These are phyloP conservation scores for Aspergillus caelatus DNA, from an alignment of 2,329 filamentous ascomycete genomes.

Conservation along the genomic window DNA sequence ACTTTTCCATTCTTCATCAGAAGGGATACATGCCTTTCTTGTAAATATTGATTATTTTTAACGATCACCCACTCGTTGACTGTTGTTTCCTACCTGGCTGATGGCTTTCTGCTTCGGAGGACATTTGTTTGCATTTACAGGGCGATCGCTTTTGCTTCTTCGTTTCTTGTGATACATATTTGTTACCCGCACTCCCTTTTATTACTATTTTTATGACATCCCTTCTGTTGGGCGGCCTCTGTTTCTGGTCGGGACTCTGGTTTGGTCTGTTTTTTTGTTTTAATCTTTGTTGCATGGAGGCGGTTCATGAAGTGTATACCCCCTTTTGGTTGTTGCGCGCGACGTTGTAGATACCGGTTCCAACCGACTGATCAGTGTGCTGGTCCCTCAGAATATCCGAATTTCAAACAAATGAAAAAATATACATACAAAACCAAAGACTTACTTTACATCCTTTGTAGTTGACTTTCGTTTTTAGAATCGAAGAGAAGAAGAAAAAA, in stretches of 20 bases:
- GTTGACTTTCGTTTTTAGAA: no score
- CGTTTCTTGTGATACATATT: slow-evolving; percentile 22
- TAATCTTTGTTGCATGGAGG: slow-evolving; percentile 30
- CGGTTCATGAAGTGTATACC: slow-evolving; percentile 36
- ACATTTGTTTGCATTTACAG: slow-evolving; percentile 32
- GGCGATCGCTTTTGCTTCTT: slow-evolving; percentile 23
- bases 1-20: slow-evolving; percentile 13
- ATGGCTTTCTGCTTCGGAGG: slow-evolving; percentile 17
- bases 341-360: slow-evolving; percentile 9
- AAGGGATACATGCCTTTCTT: slow-evolving; percentile 25
- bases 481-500: no score
- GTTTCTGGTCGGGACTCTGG: slow-evolving; percentile 18
- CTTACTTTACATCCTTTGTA: no score
- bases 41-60: slow-evolving; percentile 30
- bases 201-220: slow-evolving; percentile 14
- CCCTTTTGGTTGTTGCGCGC: slow-evolving; percentile 31
- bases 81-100: slow-evolving; percentile 8
- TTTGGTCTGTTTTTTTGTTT: slow-evolving; percentile 26
- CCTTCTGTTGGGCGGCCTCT: slow-evolving; percentile 19
- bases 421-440: not conserved
- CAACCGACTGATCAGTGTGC: not conserved
- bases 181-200: slow-evolving; percentile 15
- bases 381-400: not conserved
- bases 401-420: slow-evolving; percentile 11
- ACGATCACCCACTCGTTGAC: slow-evolving; percentile 21